phyloP scores from a whole-genome alignment of 148 eudicot species.

The Vaccinium corymbosum region DNA sequence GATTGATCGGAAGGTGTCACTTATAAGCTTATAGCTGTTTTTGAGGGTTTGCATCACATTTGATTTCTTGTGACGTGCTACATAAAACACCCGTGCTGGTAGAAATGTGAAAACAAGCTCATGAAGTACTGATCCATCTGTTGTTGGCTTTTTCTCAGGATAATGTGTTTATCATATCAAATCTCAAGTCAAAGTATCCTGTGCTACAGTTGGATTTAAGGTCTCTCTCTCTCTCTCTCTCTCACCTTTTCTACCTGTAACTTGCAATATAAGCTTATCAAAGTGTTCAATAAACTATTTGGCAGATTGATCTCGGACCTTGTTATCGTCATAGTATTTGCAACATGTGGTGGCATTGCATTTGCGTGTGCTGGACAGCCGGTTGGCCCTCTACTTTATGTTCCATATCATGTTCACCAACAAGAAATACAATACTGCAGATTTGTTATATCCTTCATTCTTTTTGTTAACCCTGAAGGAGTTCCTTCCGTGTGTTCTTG shows the following conservation, averaged over 20 bases:
- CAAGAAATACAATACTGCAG: background rate
- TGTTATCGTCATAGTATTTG: constrained; percentile 93
- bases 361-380: constrained; percentile 99
- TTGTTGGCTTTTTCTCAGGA: constrained; percentile 44
- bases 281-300: constrained; percentile 11
- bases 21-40: background rate
- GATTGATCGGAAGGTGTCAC: constrained; percentile 82
- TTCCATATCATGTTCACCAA: background rate
- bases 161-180: constrained; percentile 94
- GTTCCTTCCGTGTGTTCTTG: background rate
- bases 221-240: constrained; percentile 28
- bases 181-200: constrained; percentile 88
- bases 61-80: background rate
- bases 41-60: background rate
- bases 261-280: constrained; percentile 6
- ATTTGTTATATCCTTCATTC: background rate
- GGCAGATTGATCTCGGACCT: constrained; percentile 92
- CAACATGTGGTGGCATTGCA: constrained; percentile 99
- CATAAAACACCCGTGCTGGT: background rate
- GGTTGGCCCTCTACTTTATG: constrained; percentile 39
- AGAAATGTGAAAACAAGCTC: background rate
- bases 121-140: constrained; percentile 16
- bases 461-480: background rate
- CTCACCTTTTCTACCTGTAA: background rate
- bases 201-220: constrained; percentile 89